A percentile compares a stretch with the other conserved stretches of the same genome.
phyloP scores from a whole-genome alignment of 331 rosid genomes.

The Stylosanthes scabra region DNA sequence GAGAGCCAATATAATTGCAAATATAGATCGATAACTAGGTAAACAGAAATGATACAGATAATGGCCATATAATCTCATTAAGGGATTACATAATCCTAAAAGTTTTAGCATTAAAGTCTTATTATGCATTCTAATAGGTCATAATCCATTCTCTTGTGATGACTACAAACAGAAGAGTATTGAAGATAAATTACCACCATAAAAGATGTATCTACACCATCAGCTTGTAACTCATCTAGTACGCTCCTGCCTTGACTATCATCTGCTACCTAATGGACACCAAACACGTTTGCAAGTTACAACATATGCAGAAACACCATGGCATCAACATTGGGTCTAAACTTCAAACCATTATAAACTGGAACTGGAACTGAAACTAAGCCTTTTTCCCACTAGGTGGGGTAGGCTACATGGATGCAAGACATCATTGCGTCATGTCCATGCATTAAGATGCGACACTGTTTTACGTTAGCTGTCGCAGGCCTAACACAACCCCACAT shows the following conservation, averaged over 20 bases:
- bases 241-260: constrained; percentile 80
- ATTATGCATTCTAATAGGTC: neutral
- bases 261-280: constrained; percentile 70
- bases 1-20: constrained; percentile 4
- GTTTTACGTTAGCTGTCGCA: too few species aligned
- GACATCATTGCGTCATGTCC: too few species aligned
- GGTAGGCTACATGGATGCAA: too few species aligned
- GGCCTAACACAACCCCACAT: too few species aligned
- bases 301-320: neutral
- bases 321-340: constrained; percentile 20
- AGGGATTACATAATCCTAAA: constrained; percentile 5
- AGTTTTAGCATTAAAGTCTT: constrained; percentile 4
- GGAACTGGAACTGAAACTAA: too few species aligned
- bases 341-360: too few species aligned
- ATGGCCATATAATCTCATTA: neutral
- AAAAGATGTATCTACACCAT: constrained; percentile 87
- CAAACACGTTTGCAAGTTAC: constrained; percentile 37
- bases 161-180: constrained; percentile 9
- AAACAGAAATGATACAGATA: constrained; percentile 8
- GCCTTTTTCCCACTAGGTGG: too few species aligned
- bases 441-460: too few species aligned
- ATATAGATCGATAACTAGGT: neutral
- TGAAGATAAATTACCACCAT: constrained; percentile 55
- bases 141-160: constrained; percentile 20
- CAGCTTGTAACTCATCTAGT: constrained; percentile 72